Conservation (phyloP, 108 stramenopile genomes). For the Skeletonema costatum region DNA sequence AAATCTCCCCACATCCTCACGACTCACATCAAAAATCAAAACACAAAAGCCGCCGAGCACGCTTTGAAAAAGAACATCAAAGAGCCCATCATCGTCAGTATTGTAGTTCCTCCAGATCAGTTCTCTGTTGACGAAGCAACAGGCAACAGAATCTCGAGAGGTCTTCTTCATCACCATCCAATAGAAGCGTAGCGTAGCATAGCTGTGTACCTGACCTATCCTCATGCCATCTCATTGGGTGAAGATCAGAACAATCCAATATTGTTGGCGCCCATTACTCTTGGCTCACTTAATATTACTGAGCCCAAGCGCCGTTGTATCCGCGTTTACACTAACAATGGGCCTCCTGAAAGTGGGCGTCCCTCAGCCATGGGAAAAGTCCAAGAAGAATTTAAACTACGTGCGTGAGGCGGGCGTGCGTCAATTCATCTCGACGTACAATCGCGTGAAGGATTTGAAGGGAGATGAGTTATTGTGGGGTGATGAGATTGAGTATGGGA, state of each 20-base stretch:
- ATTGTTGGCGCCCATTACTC: constrained; percentile 8
- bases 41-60: too few species aligned
- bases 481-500: constrained; percentile 98
- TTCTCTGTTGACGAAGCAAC: too few species aligned
- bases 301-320: neutral
- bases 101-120: too few species aligned
- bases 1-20: too few species aligned
- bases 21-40: too few species aligned
- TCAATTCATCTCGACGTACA: constrained; percentile 96
- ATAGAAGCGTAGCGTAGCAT: too few species aligned
- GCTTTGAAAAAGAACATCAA: too few species aligned
- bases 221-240: neutral
- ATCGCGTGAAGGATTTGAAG: constrained; percentile 92
- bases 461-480: constrained; percentile 97
- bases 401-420: constrained; percentile 92
- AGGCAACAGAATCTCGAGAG: too few species aligned
- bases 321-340: constrained; percentile 13
- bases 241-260: neutral
- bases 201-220: too few species aligned
- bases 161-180: too few species aligned
- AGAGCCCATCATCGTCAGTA: too few species aligned
- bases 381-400: constrained; percentile 82
- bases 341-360: constrained; percentile 93
- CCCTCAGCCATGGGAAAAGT: constrained; percentile 93
- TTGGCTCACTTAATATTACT: neutral